Percentiles rank a stretch among this genome's conserved stretches.
phyloP scores from a whole-genome alignment of 495 filamentous ascomycete genomes.

The Letharia columbiana region DNA sequence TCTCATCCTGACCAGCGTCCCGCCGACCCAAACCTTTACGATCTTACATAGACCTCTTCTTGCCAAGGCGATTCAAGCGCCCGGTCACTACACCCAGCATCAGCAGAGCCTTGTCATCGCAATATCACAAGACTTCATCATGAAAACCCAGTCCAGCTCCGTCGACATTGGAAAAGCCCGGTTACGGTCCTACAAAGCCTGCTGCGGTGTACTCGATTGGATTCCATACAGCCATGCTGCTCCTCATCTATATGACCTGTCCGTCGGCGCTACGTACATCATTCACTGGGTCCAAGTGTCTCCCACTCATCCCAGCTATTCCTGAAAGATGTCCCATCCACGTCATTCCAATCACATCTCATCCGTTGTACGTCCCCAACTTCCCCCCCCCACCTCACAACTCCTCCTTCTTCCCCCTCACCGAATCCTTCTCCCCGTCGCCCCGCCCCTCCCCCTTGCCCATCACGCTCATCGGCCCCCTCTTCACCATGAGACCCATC shows the following conservation, averaged over 20 bases:
- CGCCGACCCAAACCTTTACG: too few species aligned
- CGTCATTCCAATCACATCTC: background rate
- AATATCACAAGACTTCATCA: background rate
- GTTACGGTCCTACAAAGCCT: too few species aligned
- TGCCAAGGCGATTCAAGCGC: background rate
- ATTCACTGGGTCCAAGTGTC: too few species aligned
- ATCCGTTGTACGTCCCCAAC: background rate
- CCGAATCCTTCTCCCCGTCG: slow-evolving; percentile 10
- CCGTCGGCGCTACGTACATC: too few species aligned
- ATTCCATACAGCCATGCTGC: too few species aligned
- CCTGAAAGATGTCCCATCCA: too few species aligned
- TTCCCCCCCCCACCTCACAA: background rate
- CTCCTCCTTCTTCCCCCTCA: slow-evolving; percentile 4
- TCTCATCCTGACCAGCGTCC: background rate
- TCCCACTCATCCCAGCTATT: background rate
- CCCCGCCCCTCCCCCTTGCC: slow-evolving; percentile 8
- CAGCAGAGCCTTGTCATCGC: background rate
- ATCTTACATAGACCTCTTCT: background rate
- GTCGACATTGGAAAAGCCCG: too few species aligned
- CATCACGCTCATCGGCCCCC: slow-evolving; percentile 30
- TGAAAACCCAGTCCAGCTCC: background rate
- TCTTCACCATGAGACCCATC: slow-evolving; percentile 59
- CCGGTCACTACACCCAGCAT: background rate
- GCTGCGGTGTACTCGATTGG: too few species aligned
- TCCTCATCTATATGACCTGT: too few species aligned